Percentiles rank a stretch among this genome's conserved stretches.
These are phyloP conservation scores for Chondrus crispus DNA, from an alignment of 23 red algal species.

Conservation along the genomic window DNA sequence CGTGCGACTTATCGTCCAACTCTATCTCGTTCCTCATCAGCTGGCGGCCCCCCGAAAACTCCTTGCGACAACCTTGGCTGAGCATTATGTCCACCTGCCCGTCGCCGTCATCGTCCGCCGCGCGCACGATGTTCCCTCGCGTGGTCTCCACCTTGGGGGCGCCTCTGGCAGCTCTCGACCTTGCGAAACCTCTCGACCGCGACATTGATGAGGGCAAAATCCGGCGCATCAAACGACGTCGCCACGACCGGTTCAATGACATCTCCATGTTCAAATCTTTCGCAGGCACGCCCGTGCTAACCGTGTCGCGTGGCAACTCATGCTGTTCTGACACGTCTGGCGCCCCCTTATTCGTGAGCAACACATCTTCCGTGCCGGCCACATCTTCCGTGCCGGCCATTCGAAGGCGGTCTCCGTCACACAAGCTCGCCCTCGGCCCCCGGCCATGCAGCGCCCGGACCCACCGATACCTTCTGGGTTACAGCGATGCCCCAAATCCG, in stretches of 20 bases:
- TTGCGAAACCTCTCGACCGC: no score
- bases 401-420: no score
- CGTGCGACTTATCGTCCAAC: neutral
- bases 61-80: neutral
- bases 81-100: constrained; percentile 23
- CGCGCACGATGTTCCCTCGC: constrained; percentile 16
- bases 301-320: neutral
- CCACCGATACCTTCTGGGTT: no score
- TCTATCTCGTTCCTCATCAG: neutral
- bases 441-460: no score
- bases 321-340: neutral
- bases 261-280: constrained; percentile 52
- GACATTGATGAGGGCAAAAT: no score
- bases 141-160: neutral
- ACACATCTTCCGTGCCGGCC: no score
- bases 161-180: neutral
- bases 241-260: neutral
- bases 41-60: neutral
- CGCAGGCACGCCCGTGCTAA: constrained; percentile 1
- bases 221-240: neutral
- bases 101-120: constrained; percentile 35
- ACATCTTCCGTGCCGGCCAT: no score
- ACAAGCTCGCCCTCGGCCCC: no score
- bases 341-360: constrained; percentile 11
- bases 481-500: no score